Evolutionary conservation across 2,329 filamentous ascomycete genomes (phyloP).

Genomic region (Hypoxylon sp.): DNA sequence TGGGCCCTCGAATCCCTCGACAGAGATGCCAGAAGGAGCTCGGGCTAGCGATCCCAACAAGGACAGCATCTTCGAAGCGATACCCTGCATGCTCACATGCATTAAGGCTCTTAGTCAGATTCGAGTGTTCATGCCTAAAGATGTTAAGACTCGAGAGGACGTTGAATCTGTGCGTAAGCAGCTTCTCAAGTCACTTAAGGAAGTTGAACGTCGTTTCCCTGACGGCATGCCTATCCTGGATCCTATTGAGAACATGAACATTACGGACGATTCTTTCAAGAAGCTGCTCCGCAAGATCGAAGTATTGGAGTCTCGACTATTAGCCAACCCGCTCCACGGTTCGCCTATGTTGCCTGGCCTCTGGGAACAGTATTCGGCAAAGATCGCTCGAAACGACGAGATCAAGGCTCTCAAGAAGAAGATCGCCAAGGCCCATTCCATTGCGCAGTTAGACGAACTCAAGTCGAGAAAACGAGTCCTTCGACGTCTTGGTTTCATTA

Average conservation of each 20-base stretch:
- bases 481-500: conserved; percentile 94
- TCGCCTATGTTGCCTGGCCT: conserved; percentile 86
- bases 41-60: conserved; percentile 73
- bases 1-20: conserved; percentile 55
- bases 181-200: conserved; percentile 77
- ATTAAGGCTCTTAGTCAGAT: conserved; percentile 88
- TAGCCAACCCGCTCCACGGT: conserved; percentile 92
- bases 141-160: conserved; percentile 77
- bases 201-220: conserved; percentile 89
- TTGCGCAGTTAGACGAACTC: conserved; percentile 94
- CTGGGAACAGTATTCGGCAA: conserved; percentile 88
- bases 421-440: conserved; percentile 86
- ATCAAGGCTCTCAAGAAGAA: conserved; percentile 92
- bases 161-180: conserved; percentile 77
- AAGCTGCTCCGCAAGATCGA: conserved; percentile 96
- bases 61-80: conserved; percentile 81
- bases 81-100: conserved; percentile 89
- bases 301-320: conserved; percentile 89
- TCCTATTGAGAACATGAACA: conserved; percentile 96
- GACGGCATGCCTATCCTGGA: conserved; percentile 92
- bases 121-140: conserved; percentile 84
- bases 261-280: conserved; percentile 93
- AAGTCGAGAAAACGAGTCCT: conserved; percentile 97
- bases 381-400: conserved; percentile 80
- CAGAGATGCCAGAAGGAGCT: conserved; percentile 75